These are phyloP conservation scores for Beauveria pseudobassiana DNA, from an alignment of 2,329 filamentous ascomycete genomes.

Conservation along the genomic window DNA sequence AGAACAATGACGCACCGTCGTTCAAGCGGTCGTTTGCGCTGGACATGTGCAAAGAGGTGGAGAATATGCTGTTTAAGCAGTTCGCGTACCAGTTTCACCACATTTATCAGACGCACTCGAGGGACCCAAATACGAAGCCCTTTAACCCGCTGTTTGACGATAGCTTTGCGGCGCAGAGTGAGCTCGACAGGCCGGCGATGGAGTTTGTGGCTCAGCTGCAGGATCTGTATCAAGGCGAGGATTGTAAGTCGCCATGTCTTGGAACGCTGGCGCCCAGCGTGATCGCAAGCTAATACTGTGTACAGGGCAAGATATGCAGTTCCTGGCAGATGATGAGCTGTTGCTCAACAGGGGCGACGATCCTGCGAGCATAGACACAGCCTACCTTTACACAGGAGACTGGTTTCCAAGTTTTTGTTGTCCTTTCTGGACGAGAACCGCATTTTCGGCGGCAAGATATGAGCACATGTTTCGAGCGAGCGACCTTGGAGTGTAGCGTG, in stretches of 20 bases:
- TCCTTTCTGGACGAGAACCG: conserved; percentile 45
- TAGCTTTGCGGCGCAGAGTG: conserved; percentile 31
- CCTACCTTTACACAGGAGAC: conserved; percentile 43
- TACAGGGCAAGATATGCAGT: conserved; percentile 30
- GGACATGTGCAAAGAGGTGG: conserved; percentile 41
- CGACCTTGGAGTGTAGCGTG: not conserved
- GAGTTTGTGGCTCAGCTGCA: conserved; percentile 40
- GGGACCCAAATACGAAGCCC: conserved; percentile 38
- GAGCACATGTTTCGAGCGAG: not conserved
- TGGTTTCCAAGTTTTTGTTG: conserved; percentile 46
- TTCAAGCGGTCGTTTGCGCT: conserved; percentile 38
- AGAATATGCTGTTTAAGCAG: conserved; percentile 53
- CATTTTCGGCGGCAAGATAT: conserved; percentile 33
- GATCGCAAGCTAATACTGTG: not conserved
- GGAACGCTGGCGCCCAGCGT: not conserved
- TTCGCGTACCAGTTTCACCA: conserved; percentile 54
- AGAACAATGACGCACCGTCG: conserved; percentile 28
- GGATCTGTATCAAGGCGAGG: conserved; percentile 34
- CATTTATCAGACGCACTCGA: conserved; percentile 49
- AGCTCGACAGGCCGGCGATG: conserved; percentile 38
- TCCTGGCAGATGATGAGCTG: conserved; percentile 39
- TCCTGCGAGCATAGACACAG: conserved; percentile 39
- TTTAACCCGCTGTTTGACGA: conserved; percentile 50
- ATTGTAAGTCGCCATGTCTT: conserved; percentile 32
- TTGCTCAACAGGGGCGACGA: conserved; percentile 37